A percentile compares a stretch with the other conserved stretches of the same genome.
Conservation (phyloP, 345 rosid genomes). For the Erysimum cheiranthoides region DNA sequence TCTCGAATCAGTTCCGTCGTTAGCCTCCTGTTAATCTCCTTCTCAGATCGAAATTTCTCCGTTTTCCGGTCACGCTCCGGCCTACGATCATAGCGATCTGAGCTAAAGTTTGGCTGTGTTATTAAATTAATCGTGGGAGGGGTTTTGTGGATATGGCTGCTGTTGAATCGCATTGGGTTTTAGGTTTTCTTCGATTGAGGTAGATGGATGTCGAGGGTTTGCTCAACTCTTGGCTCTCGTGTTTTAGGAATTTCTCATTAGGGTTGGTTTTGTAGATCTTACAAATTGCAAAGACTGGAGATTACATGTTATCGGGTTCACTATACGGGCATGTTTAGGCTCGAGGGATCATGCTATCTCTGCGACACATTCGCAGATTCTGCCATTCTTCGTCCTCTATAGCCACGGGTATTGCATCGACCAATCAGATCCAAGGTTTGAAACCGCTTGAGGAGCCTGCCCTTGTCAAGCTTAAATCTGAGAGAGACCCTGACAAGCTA, state of each 20-base stretch:
- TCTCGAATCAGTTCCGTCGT: conserved; percentile 26
- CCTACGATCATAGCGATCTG: neutral
- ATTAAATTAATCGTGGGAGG: neutral
- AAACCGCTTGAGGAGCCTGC: conserved; percentile 63
- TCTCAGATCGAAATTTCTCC: conserved; percentile 36
- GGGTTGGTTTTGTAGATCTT: conserved; percentile 29
- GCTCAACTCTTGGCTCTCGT: neutral
- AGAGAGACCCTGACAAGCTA: conserved; percentile 79
- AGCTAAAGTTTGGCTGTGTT: neutral
- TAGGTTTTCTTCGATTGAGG: conserved; percentile 31
- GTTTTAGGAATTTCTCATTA: neutral
- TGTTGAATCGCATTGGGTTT: conserved; percentile 27
- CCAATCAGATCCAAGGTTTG: conserved; percentile 29
- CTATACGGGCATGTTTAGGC: conserved; percentile 52
- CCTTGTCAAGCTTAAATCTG: conserved; percentile 73
- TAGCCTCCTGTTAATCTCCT: conserved; percentile 39
- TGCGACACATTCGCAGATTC: conserved; percentile 64
- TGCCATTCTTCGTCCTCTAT: conserved; percentile 45
- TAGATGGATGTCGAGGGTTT: conserved; percentile 23
- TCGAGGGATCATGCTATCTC: conserved; percentile 65
- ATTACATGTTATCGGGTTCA: conserved; percentile 25
- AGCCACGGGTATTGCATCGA: conserved; percentile 43
- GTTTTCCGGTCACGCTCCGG: conserved; percentile 34
- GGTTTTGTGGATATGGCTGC: neutral
- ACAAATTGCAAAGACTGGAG: conserved; percentile 22